Percentiles rank a stretch among this genome's conserved stretches.
Evolutionary conservation across 2,329 filamentous ascomycete genomes (phyloP).

Genomic region (Blastomyces gilchristii): DNA sequence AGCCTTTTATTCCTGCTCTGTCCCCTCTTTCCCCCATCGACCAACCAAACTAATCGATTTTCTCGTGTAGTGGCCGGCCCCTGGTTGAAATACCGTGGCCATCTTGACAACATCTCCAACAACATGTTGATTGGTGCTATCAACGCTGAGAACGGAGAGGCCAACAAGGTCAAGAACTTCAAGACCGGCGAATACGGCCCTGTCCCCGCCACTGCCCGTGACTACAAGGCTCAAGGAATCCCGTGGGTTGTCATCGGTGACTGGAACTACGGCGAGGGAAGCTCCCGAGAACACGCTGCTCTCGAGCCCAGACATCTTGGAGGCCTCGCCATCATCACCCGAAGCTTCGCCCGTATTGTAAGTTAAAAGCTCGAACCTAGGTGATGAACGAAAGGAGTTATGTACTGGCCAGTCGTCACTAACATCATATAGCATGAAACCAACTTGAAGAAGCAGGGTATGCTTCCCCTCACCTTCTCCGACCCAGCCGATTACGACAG

Average conservation of each 20-base stretch:
- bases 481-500: conserved; percentile 97
- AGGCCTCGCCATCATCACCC: conserved; percentile 91
- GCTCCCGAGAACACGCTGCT: conserved; percentile 94
- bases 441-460: conserved; percentile 99
- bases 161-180: conserved; percentile 93
- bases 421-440: conserved; percentile 65
- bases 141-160: conserved; percentile 91
- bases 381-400: background rate
- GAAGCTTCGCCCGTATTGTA: conserved; percentile 88
- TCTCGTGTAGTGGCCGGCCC: conserved; percentile 60
- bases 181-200: conserved; percentile 74
- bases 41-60: conserved; percentile 14
- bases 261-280: conserved; percentile 99
- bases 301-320: conserved; percentile 95
- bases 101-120: conserved; percentile 99
- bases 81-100: conserved; percentile 97
- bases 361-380: conserved; percentile 20
- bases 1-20: background rate
- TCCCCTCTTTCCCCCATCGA: background rate
- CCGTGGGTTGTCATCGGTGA: conserved; percentile 97
- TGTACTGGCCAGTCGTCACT: conserved; percentile 9
- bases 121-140: conserved; percentile 98
- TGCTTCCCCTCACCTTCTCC: conserved; percentile 93
- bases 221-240: conserved; percentile 96
- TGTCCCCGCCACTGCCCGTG: conserved; percentile 86